Evolutionary conservation across 768 basidiomycete genomes (phyloP), one percentile per base, ranked within the genome.

Genomic region (Coprinellus micaceus): DNA sequence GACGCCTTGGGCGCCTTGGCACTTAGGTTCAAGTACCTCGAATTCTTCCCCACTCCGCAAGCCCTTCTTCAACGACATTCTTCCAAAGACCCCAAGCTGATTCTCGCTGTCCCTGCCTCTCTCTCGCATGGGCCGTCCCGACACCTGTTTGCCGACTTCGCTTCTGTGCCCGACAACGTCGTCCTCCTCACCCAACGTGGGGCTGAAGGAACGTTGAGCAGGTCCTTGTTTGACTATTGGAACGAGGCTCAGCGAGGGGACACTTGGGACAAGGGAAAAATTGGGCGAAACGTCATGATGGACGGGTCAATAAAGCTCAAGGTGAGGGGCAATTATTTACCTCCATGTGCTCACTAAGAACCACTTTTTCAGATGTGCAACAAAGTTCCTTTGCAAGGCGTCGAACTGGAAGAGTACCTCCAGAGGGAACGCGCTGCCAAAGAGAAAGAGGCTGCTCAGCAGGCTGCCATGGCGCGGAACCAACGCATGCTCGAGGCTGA

Each of bases 401-500:
- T 81, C 2, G 97, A 99, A 67, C 77, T 99, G 15, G 94, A 95
- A 60, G 83, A 79, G 12, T 83, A 87, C 68, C 78, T 89, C 40
- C 83, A 83, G 52, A 88, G 84, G 60, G 89, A 96, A 66, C 84
- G 86, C 17, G 77, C 78, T 2, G 82, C 75, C 24, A 89, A 86
- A 65, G 94, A 97, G 66, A 88, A 87, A 61, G 90, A 91, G 63
- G 89, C 86, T 0, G 92, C 90, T 0, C 86, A 91, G 46, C 88
- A 93, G 72, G 94, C 91, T 3, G 86, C 87, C 0, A 75, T 90
- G 49, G 90, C 82, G 15, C 86, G 94, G 30, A 88, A 85, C 52
- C 90, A 92, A 63, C 84, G 89, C 30, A 86, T 97, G 78, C 81
- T 97, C 21, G 94, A 98, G 73, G 96, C 95, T 0, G 94, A 96